phyloP scores from a whole-genome alignment of 805 yeast species.

The Lipomyces anomalus region DNA sequence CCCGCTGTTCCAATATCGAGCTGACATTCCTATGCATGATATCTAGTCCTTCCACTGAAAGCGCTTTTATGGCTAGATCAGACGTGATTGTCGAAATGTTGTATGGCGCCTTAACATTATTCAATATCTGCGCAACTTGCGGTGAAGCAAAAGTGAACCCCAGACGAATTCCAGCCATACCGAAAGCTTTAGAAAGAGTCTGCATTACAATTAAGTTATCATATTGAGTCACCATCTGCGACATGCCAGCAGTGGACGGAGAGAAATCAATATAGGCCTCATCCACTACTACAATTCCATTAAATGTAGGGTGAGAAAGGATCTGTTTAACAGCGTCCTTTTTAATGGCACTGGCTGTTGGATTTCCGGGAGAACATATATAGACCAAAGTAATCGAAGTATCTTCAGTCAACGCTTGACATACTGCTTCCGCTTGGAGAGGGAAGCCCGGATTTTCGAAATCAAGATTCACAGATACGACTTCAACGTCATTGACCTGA shows the following conservation, averaged over 20 bases:
- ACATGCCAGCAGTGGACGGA: constrained; percentile 57
- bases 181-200: constrained; percentile 91
- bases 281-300: constrained; percentile 73
- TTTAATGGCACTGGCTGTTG: constrained; percentile 68
- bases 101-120: constrained; percentile 93
- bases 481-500: constrained; percentile 76
- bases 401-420: constrained; percentile 50
- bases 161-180: constrained; percentile 89
- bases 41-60: constrained; percentile 50
- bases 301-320: constrained; percentile 47
- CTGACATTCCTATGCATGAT: constrained; percentile 53
- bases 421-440: constrained; percentile 52
- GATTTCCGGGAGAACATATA: constrained; percentile 95
- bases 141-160: constrained; percentile 70
- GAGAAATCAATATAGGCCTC: constrained; percentile 94
- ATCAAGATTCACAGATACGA: constrained; percentile 68
- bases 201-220: constrained; percentile 85
- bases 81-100: constrained; percentile 82
- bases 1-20: constrained; percentile 52
- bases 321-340: constrained; percentile 45
- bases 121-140: constrained; percentile 60
- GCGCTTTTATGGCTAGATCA: constrained; percentile 67
- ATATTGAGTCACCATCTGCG: constrained; percentile 72
- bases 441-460: constrained; percentile 51
- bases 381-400: constrained; percentile 65